Evolutionary conservation across 2,329 filamentous ascomycete genomes (phyloP).

Genomic region (Eutypa lata): DNA sequence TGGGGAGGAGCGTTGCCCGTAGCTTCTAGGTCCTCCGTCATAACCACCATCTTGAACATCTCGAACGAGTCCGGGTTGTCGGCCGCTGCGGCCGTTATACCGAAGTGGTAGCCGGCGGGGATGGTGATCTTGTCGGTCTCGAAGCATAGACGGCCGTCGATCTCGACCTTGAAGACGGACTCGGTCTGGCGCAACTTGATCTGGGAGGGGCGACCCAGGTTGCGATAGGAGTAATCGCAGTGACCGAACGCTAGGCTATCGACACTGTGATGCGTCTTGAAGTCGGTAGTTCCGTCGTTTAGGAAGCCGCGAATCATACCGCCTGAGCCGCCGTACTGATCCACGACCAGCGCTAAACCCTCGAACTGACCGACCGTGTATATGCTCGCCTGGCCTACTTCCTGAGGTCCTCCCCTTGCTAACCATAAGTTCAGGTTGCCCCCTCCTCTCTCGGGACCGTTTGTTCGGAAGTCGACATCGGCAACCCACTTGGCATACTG

Average conservation of each 20-base stretch:
- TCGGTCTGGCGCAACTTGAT: slow-evolving; percentile 68
- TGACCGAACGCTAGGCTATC: slow-evolving; percentile 90
- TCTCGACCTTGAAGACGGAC: slow-evolving; percentile 68
- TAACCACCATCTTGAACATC: slow-evolving; percentile 79
- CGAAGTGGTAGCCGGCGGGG: slow-evolving; percentile 78
- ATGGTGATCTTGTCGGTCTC: slow-evolving; percentile 75
- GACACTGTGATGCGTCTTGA: slow-evolving; percentile 69
- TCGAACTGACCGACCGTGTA: slow-evolving; percentile 86
- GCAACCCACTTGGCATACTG: slow-evolving; percentile 71
- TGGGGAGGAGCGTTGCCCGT: slow-evolving; percentile 28
- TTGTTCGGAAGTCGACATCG: slow-evolving; percentile 84
- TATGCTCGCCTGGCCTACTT: slow-evolving; percentile 70
- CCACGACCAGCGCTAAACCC: slow-evolving; percentile 82
- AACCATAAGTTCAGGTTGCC: slow-evolving; percentile 97
- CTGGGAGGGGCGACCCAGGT: slow-evolving; percentile 79
- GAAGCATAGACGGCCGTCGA: slow-evolving; percentile 83
- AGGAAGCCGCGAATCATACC: slow-evolving; percentile 89
- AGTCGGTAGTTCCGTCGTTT: slow-evolving; percentile 85
- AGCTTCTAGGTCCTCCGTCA: slow-evolving; percentile 47
- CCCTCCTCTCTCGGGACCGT: slow-evolving; percentile 77
- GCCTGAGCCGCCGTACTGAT: slow-evolving; percentile 72
- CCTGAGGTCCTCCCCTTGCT: slow-evolving; percentile 62
- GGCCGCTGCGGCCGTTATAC: slow-evolving; percentile 81
- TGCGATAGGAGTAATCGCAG: slow-evolving; percentile 87
- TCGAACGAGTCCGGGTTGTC: slow-evolving; percentile 95